Evolutionary conservation across 345 rosid genomes (phyloP), one percentile per base, ranked within the genome.

Genomic region (Eucalyptus albens): DNA sequence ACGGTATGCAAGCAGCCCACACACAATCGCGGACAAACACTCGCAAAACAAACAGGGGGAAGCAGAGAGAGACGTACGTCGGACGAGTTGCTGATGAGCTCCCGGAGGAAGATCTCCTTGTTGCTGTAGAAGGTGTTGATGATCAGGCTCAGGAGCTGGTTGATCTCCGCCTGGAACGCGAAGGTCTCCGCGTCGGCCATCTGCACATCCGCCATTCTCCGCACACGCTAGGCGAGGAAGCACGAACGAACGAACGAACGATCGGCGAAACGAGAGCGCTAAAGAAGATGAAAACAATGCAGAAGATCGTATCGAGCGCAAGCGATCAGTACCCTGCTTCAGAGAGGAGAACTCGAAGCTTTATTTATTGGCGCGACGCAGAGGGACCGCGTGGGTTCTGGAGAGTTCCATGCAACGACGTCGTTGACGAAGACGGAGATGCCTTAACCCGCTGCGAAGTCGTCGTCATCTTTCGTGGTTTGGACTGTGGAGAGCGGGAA

Each of bases 161-260:
- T 88, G 90, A 88, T 88, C 90, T 88, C 90, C n/a, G 90, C 90
- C 90, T 89, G 90, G 86, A 89, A 89, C 8, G 88, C 88, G 69
- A 89, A 89, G 4, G 90, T 89, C 90, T 89, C 90, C 11, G 86
- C 88, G 15, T 89, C 90, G 26, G 88, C 90, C 88, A 89, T 89
- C 49, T 62, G 88, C 81, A 86, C 90, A 3, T 89, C 90, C 22
- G 90, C 90, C 90, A 89, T 89, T 89, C 19, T n/a, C 89, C 40
- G 50, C 29, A 29, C 42, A 29, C 47, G 85, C 85, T 11, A 11
- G 47, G 42, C 44, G 85, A 40, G 85, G 85, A 77, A 77, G 85
- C 85, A 40, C 85, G 47, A 72, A 29, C 72, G 37, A 65, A 40
- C 83, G 45, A 72, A 27, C 72, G 37, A 65, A 29, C 31, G 62